These are phyloP conservation scores for Globisporangium perplexum DNA, from an alignment of 352 stramenopile species.

Conservation along the genomic window DNA sequence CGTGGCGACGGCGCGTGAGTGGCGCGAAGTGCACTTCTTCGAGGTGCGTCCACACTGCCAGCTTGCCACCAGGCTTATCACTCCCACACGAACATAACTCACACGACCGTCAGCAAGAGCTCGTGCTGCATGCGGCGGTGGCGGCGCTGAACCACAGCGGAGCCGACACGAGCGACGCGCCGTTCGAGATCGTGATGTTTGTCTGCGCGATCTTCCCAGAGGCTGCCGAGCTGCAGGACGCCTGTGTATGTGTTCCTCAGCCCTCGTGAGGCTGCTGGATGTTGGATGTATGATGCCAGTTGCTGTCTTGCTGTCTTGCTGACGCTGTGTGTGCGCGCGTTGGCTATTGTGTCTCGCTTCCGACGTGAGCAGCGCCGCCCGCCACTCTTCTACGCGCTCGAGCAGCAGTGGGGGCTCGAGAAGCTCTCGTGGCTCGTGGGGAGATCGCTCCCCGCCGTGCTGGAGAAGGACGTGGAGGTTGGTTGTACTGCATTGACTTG, in stretches of 20 bases:
- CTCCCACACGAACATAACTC: not conserved
- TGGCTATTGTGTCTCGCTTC: not conserved
- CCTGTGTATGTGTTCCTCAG: constrained; percentile 23
- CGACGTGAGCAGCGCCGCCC: constrained; percentile 12
- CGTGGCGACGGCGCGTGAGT: constrained; percentile 17
- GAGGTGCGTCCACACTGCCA: constrained; percentile 42
- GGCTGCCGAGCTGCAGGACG: constrained; percentile 19
- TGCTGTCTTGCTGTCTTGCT: not conserved
- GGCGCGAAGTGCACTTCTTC: constrained; percentile 41
- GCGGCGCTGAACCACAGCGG: constrained; percentile 14
- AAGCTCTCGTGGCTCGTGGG: constrained; percentile 53
- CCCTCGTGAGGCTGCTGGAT: too few species aligned
- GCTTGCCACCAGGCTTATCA: too few species aligned
- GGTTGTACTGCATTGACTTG: not conserved
- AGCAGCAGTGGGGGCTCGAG: constrained; percentile 32
- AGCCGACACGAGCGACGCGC: not conserved
- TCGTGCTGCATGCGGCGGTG: constrained; percentile 39
- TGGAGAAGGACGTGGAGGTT: constrained; percentile 43
- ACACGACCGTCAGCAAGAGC: constrained; percentile 18
- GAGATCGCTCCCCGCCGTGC: constrained; percentile 22
- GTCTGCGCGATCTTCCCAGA: constrained; percentile 21
- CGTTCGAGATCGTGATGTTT: constrained; percentile 31
- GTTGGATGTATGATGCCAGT: too few species aligned
- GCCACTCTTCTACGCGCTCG: constrained; percentile 38
- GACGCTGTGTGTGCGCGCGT: not conserved